Percentiles rank a stretch among this genome's conserved stretches.
phyloP scores from a whole-genome alignment of 148 eudicot genomes.

The Vaccinium corymbosum region DNA sequence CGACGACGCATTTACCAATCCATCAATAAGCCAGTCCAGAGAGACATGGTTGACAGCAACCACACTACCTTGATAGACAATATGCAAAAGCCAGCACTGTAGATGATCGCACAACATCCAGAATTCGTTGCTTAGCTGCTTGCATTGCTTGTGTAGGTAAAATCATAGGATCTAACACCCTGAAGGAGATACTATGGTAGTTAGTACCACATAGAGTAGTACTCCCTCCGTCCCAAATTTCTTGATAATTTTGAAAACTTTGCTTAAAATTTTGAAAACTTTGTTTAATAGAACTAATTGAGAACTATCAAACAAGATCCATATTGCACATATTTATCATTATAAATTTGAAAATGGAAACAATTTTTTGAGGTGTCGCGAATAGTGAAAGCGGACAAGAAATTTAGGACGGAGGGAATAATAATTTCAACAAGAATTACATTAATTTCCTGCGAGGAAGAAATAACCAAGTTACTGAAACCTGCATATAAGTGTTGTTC shows the following conservation, averaged over 20 bases:
- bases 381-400: too few relatives aligned
- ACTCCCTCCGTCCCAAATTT: too few relatives aligned
- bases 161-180: constrained; percentile 62
- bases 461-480: constrained; percentile 18
- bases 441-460: not conserved
- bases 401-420: not conserved
- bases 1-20: not conserved
- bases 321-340: too few relatives aligned
- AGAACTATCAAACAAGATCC: too few relatives aligned
- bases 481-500: constrained; percentile 74
- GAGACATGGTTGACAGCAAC: constrained; percentile 5
- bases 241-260: too few relatives aligned
- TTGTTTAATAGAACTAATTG: too few relatives aligned
- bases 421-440: not conserved
- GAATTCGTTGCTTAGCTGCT: constrained; percentile 64
- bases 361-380: too few relatives aligned
- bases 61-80: constrained; percentile 61
- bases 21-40: not conserved
- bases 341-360: too few relatives aligned
- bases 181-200: constrained; percentile 26
- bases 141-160: constrained; percentile 73
- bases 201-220: not conserved
- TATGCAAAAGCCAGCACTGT: constrained; percentile 73
- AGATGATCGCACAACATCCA: constrained; percentile 63
- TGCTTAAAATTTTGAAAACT: too few relatives aligned